Conservation (phyloP, 108 stramenopile species). For the Schizochytrium sp. region DNA sequence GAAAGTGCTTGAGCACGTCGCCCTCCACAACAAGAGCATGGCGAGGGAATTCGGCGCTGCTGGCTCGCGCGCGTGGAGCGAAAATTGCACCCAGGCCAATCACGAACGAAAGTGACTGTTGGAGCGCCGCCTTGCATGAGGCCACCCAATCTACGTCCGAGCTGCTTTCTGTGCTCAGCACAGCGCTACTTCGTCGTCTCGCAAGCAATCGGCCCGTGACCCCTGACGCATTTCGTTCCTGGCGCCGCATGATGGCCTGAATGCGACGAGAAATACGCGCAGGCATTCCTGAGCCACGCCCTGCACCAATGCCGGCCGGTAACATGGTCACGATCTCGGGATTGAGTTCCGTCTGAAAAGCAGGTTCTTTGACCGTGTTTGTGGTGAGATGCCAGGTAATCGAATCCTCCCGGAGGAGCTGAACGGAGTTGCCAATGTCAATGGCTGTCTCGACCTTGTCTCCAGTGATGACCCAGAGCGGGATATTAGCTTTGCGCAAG, state of each 20-base stretch:
- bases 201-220: no score
- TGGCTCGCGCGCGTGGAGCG: neutral
- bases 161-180: no score
- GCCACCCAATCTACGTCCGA: no score
- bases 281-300: no score
- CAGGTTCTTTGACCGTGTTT: neutral
- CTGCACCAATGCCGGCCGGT: neutral
- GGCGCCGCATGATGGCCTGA: no score
- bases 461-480: constrained; percentile 94
- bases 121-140: no score
- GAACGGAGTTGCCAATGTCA: constrained; percentile 85
- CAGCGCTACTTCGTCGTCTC: no score
- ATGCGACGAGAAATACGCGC: no score
- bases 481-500: constrained; percentile 80
- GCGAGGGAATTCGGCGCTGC: neutral
- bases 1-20: constrained; percentile 66
- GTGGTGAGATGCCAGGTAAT: neutral
- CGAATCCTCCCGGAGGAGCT: constrained; percentile 50
- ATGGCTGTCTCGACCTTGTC: constrained; percentile 96
- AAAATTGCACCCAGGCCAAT: no score
- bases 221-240: no score
- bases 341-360: neutral
- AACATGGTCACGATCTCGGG: neutral
- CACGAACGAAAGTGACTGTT: no score
- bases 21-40: constrained; percentile 82